phyloP scores from a whole-genome alignment of 2,329 filamentous ascomycete species.

The Endothia cerciana region DNA sequence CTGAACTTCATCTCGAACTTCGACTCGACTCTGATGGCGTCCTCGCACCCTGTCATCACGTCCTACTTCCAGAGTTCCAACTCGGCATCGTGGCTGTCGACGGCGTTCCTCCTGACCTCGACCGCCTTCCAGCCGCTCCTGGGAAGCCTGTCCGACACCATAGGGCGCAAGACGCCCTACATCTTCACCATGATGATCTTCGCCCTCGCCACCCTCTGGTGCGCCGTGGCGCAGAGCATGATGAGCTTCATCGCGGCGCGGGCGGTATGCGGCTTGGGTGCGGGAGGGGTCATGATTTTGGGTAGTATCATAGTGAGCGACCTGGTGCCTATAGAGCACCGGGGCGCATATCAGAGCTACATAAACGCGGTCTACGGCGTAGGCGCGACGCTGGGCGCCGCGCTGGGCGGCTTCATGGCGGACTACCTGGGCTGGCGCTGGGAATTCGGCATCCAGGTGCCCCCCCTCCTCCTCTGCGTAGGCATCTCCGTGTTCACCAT shows the following conservation, averaged over 20 bases:
- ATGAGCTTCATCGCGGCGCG: constrained; percentile 71
- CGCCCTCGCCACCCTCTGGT: constrained; percentile 67
- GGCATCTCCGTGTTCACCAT: constrained; percentile 51
- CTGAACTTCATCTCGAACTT: constrained; percentile 66
- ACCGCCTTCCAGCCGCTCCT: constrained; percentile 77
- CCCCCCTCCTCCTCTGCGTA: constrained; percentile 52
- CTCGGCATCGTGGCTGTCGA: constrained; percentile 81
- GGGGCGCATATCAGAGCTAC: constrained; percentile 68
- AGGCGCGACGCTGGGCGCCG: constrained; percentile 65
- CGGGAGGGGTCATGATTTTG: constrained; percentile 71
- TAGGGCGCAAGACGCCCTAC: constrained; percentile 71
- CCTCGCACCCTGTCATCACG: constrained; percentile 76
- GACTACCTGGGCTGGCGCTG: constrained; percentile 74
- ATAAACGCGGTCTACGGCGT: constrained; percentile 68
- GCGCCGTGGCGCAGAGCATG: constrained; percentile 68
- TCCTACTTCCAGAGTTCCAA: constrained; percentile 80
- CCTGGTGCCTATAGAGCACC: constrained; percentile 72
- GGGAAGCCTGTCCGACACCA: constrained; percentile 73
- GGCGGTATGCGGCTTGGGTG: constrained; percentile 73
- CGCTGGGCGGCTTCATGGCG: constrained; percentile 70
- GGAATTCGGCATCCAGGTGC: constrained; percentile 69
- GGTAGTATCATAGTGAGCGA: constrained; percentile 74
- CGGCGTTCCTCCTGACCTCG: constrained; percentile 75
- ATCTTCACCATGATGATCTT: constrained; percentile 67
- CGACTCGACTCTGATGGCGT: constrained; percentile 81